These are phyloP conservation scores for Trametes maxima DNA, from an alignment of 768 basidiomycete genomes.

Conservation along the genomic window DNA sequence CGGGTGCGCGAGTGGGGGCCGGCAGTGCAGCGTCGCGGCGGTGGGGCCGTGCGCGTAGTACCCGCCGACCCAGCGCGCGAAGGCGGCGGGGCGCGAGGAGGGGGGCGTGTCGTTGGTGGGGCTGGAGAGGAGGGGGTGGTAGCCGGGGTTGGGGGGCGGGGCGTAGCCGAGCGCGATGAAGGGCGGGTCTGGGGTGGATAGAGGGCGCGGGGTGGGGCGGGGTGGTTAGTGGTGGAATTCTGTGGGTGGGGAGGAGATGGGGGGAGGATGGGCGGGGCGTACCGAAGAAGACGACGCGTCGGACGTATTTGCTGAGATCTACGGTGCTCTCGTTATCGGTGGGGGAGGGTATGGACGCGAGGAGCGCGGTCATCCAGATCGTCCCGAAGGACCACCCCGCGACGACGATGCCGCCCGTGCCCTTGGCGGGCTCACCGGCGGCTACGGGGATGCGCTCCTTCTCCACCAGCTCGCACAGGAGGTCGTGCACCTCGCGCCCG, in stretches of 20 bases:
- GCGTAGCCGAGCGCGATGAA: background rate
- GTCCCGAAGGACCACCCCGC: conserved; percentile 24
- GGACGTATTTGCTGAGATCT: conserved; percentile 12
- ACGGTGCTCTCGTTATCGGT: background rate
- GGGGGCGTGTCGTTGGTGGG: background rate
- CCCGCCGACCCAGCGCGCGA: conserved; percentile 11
- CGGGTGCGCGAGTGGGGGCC: conserved; percentile 6
- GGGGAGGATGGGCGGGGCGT: background rate
- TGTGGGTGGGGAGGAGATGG: no score
- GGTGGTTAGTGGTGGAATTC: no score
- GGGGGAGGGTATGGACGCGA: conserved; percentile 14
- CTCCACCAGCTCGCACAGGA: conserved; percentile 12
- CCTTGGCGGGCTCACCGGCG: background rate
- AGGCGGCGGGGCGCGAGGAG: background rate
- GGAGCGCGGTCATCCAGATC: conserved; percentile 14
- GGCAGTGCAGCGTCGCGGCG: conserved; percentile 13
- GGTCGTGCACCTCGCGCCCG: conserved; percentile 5
- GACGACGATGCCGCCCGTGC: conserved; percentile 18
- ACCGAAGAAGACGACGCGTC: conserved; percentile 19
- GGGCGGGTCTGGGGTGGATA: conserved; percentile 2
- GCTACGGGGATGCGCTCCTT: background rate
- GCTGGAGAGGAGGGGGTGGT: conserved; percentile 15
- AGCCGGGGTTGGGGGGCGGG: background rate
- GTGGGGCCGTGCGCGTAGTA: conserved; percentile 12
- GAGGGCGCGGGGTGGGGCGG: no score